Base-by-base conservation (phyloP, 1,284 basidiomycete species). In the Takashimella tepidaria region DNA sequence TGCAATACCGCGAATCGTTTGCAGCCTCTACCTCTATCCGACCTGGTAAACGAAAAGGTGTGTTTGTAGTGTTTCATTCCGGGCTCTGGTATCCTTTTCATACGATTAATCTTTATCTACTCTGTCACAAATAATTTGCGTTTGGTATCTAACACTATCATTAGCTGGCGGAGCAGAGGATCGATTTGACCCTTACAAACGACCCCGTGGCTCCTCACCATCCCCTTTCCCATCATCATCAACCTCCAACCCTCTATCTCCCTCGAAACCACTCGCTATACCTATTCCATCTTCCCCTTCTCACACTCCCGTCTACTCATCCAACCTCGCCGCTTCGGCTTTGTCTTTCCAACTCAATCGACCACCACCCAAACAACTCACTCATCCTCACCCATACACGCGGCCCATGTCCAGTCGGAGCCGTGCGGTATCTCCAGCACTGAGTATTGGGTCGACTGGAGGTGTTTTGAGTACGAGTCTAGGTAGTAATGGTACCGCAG, bases 151-250 rank as follows among this genome's bases (percentile, higher is more conserved):
- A n/a, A n/a, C n/a, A n/a, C n/a, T n/a, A n/a, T n/a, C n/a, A n/a
- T 37, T 12, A 67, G 66, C 63, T 26, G 58, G 64, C 53, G 63
- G 51, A 10, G 49, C 40, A 2, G 72, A 74, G 20, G 72, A 74
- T 54, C 63, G 72, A 10, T 74, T 71, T 54, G 72, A 74, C 54
- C 72, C 70, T 5, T 74, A 74, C 60, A 74, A 74, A 58, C 62
- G 72, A 3, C 67, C 68, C 5, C 59, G 72, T 1, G 72, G 68
- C 2, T 57, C 65, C 1, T 74, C 72, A 3, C 72, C 72, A 1
- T 70, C 69, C 3, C 53, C 66, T 1, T 58, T 59, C 45, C 47
- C 64, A 16, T 53, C 46, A 16, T 53, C 55, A 13, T 60, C 57
- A 5, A n/a, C n/a, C n/a, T 51, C 63, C 5, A 50, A 61, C 26